A percentile compares a stretch with the other conserved stretches of the same genome.
Conservation (phyloP, 352 stramenopile genomes). For the Globisporangium solare region DNA sequence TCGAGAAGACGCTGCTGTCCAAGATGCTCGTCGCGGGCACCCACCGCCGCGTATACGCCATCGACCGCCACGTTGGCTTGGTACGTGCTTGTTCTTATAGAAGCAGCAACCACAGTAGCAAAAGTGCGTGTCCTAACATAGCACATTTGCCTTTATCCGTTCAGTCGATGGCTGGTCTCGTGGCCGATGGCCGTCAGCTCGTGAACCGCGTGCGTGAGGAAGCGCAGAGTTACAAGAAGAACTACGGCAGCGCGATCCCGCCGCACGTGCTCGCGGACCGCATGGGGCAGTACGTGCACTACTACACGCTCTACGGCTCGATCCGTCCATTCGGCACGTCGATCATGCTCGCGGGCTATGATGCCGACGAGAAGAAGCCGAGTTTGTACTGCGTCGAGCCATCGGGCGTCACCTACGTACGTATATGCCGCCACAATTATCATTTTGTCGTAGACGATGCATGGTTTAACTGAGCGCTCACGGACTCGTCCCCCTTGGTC, state of each 20-base stretch:
- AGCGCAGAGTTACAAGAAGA: constrained; percentile 94
- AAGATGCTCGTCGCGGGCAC: constrained; percentile 92
- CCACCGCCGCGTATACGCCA: constrained; percentile 82
- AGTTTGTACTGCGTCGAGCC: constrained; percentile 92
- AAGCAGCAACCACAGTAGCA: no score
- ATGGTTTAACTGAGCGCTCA: background rate
- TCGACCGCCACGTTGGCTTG: constrained; percentile 91
- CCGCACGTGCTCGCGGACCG: constrained; percentile 93
- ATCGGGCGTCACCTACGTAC: constrained; percentile 88
- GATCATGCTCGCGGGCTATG: constrained; percentile 95
- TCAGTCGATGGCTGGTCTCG: constrained; percentile 91
- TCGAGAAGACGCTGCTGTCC: constrained; percentile 94
- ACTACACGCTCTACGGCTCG: constrained; percentile 98
- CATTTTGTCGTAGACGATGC: no score
- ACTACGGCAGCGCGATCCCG: constrained; percentile 93
- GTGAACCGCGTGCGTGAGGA: constrained; percentile 95
- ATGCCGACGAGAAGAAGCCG: constrained; percentile 89
- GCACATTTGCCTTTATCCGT: background rate
- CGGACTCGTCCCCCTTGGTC: no score
- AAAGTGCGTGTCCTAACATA: no score
- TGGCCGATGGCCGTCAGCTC: constrained; percentile 94
- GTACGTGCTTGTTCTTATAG: constrained; percentile 19
- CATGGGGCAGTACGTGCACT: constrained; percentile 97
- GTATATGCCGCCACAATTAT: no score
- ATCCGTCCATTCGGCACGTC: constrained; percentile 96